These are phyloP conservation scores for Mycena haematopus DNA, from an alignment of 768 basidiomycete genomes.

Conservation along the genomic window DNA sequence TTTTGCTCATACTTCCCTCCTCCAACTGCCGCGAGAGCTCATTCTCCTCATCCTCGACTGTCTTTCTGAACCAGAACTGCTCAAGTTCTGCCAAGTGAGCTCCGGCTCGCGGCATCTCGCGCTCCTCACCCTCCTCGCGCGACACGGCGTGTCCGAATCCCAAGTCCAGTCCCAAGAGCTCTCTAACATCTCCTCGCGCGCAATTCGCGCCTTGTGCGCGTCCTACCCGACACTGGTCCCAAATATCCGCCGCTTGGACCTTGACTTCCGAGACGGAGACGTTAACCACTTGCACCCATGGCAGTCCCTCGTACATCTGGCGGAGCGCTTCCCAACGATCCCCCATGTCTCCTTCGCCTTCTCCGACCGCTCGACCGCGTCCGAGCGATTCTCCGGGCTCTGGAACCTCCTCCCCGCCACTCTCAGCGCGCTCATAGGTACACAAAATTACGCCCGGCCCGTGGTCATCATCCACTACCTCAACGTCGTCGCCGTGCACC, in stretches of 20 bases:
- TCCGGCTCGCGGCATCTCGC: conserved; percentile 7
- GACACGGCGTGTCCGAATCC: conserved; percentile 6
- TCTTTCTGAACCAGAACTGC: conserved; percentile 15
- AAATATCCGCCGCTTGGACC: conserved; percentile 12
- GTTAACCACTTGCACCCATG: neutral
- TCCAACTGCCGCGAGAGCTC: conserved; percentile 11
- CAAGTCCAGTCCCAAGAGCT: conserved; percentile 17
- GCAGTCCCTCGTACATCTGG: conserved; percentile 7
- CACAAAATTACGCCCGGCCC: neutral
- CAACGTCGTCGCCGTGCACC: neutral
- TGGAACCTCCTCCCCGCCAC: conserved; percentile 8
- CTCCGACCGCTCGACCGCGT: neutral
- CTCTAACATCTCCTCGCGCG: conserved; percentile 1
- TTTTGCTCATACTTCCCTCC: neutral
- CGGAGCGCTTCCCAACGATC: conserved; percentile 16
- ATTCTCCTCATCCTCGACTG: conserved; percentile 8
- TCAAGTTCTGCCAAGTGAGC: conserved; percentile 16
- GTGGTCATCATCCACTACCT: conserved; percentile 8
- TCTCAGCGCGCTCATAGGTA: conserved; percentile 4
- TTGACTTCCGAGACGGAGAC: conserved; percentile 9
- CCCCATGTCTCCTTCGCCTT: conserved; percentile 13
- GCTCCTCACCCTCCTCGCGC: conserved; percentile 17
- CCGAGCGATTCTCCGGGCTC: neutral
- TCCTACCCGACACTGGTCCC: conserved; percentile 3
- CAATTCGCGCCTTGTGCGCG: conserved; percentile 5